Evolutionary conservation across 139 green algal genomes (phyloP).

Genomic region (Chlorella sp.): DNA sequence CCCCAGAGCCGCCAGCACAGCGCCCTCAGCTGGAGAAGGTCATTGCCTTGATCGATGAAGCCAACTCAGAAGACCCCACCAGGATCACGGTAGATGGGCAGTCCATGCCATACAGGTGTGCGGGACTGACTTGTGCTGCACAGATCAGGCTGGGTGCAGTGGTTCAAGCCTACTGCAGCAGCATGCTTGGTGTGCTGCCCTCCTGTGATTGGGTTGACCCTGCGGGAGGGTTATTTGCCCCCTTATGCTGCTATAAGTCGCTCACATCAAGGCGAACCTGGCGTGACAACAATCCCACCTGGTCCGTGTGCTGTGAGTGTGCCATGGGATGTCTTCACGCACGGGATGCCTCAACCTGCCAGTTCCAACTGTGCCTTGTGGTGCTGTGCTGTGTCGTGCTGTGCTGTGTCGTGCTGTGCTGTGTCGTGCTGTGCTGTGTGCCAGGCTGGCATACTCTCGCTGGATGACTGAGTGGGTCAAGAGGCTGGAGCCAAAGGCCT

Average conservation of each 20-base stretch:
- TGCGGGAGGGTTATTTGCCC: not conserved
- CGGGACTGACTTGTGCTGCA: no score
- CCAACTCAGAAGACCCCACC: not conserved
- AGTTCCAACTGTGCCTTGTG: no score
- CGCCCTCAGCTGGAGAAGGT: not conserved
- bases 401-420: constrained; percentile 3
- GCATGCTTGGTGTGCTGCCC: no score
- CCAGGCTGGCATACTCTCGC: constrained; percentile 14
- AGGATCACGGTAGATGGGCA: not conserved
- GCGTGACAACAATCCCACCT: not conserved
- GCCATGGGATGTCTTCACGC: no score
- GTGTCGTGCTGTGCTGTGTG: constrained; percentile 4
- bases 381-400: no score
- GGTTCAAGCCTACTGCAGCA: no score
- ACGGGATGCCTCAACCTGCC: no score
- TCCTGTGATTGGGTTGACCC: not conserved
- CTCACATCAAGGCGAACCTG: not conserved
- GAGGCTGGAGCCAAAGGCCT: constrained; percentile 37
- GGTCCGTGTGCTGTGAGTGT: not conserved
- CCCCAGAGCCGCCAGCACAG: no score
- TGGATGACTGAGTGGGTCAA: constrained; percentile 25
- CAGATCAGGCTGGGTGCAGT: no score
- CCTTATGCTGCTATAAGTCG: not conserved
- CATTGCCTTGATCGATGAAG: not conserved
- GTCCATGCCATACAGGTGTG: not conserved